phyloP scores from a whole-genome alignment of 495 filamentous ascomycete genomes.

The Pseudoneurospora amorphoporcata region DNA sequence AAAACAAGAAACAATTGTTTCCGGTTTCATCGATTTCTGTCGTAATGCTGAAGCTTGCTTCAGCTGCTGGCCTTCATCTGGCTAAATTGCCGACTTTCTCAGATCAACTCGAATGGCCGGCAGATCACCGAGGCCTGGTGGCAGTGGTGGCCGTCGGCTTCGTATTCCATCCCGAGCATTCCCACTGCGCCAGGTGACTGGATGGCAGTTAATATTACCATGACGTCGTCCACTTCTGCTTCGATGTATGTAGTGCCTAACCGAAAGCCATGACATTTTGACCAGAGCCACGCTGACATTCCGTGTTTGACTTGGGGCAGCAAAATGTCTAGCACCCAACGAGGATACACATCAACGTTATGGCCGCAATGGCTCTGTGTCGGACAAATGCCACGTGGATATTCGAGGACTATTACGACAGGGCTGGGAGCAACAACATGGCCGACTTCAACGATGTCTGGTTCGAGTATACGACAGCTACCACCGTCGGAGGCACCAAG shows the following conservation, averaged over 20 bases:
- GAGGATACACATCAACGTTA: conserved; percentile 37
- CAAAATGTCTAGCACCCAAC: conserved; percentile 36
- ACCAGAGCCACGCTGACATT: not conserved
- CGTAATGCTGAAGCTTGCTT: not conserved
- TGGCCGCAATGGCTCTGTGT: conserved; percentile 19
- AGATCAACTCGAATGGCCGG: conserved; percentile 20
- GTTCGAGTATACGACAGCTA: conserved; percentile 22
- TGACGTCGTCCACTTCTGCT: conserved; percentile 33
- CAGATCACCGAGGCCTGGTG: conserved; percentile 43
- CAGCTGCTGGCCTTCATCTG: not conserved
- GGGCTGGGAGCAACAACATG: conserved; percentile 18
- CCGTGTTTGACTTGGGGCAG: not conserved
- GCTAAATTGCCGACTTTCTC: not conserved
- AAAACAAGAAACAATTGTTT: not conserved
- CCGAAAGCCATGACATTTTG: not conserved
- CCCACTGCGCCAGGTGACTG: conserved; percentile 43
- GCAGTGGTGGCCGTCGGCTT: conserved; percentile 51
- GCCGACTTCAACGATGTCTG: conserved; percentile 26
- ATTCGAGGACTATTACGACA: conserved; percentile 27
- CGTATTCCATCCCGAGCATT: conserved; percentile 39
- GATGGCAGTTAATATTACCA: conserved; percentile 41
- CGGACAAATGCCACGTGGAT: conserved; percentile 29
- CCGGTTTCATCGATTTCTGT: not conserved
- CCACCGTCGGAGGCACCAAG: conserved; percentile 9
- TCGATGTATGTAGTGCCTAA: conserved; percentile 20